Evolutionary conservation across 129 eudicot species (phyloP).

Genomic region (Pulicaria dysenterica): DNA sequence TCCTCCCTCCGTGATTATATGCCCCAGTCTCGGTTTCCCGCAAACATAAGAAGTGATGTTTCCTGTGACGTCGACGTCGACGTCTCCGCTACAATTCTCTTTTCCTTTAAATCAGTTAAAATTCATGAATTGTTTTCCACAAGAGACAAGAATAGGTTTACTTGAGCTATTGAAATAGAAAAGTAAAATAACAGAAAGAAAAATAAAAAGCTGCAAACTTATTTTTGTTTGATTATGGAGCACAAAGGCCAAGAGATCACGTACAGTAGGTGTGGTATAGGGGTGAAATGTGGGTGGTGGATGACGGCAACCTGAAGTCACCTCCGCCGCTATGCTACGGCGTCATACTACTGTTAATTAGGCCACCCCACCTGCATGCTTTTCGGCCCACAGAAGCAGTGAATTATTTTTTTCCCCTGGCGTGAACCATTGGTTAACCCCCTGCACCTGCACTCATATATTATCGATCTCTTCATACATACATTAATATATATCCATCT

Average conservation of each 20-base stretch:
- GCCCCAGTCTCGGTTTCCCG: no score
- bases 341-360: slow-evolving; percentile 19
- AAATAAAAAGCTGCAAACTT: slow-evolving; percentile 26
- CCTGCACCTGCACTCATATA: slow-evolving; percentile 17
- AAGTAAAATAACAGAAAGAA: slow-evolving; percentile 1
- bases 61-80: no score
- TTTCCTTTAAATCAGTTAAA: no score
- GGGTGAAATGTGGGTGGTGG: slow-evolving; percentile 12
- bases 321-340: slow-evolving; percentile 42
- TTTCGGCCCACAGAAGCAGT: slow-evolving; percentile 29
- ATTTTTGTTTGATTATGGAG: slow-evolving; percentile 18
- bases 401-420: slow-evolving; percentile 38
- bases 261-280: slow-evolving; percentile 1
- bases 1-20: no score
- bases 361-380: not conserved
- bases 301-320: slow-evolving; percentile 43
- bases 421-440: slow-evolving; percentile 49
- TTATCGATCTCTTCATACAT: not conserved
- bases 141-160: no score
- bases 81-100: no score
- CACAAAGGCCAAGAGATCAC: slow-evolving; percentile 24
- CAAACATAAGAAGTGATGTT: no score
- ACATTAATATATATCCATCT: not conserved
- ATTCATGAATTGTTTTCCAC: no score
- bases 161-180: not conserved